Evolutionary conservation across 1,284 basidiomycete genomes (phyloP).

Genomic region (Cutaneotrichosporon dermatis): DNA sequence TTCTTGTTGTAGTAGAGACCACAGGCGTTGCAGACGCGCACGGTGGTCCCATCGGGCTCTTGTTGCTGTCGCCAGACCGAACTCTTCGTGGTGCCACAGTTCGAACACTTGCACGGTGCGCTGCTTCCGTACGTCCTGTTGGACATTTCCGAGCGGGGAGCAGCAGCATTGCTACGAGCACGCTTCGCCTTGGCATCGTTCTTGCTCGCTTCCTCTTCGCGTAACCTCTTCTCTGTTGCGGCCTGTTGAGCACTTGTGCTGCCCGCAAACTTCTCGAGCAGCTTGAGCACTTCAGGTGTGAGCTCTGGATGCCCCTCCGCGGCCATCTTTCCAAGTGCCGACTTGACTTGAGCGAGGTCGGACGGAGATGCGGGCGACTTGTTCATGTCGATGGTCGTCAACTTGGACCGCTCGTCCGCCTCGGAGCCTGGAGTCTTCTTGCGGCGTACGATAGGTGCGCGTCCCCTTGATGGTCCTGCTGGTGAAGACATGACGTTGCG

Average conservation of each 20-base stretch:
- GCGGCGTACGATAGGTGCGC: no score
- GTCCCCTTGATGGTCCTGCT: background rate
- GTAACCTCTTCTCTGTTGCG: constrained; percentile 10
- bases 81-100: constrained; percentile 42
- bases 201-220: background rate
- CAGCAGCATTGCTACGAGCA: background rate
- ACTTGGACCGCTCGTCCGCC: background rate
- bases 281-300: constrained; percentile 32
- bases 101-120: constrained; percentile 30
- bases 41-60: constrained; percentile 35
- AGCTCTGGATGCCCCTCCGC: background rate
- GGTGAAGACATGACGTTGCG: background rate
- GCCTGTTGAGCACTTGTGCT: constrained; percentile 10
- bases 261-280: constrained; percentile 33
- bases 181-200: background rate
- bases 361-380: background rate
- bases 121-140: no score
- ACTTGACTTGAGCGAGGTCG: background rate
- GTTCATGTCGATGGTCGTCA: background rate
- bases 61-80: constrained; percentile 44
- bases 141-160: no score
- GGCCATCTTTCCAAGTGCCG: background rate
- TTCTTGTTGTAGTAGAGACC: constrained; percentile 47
- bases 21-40: constrained; percentile 48
- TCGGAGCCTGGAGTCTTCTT: background rate